Base-by-base conservation (phyloP, 495 filamentous ascomycete species). In the Chaetomium tenue region DNA sequence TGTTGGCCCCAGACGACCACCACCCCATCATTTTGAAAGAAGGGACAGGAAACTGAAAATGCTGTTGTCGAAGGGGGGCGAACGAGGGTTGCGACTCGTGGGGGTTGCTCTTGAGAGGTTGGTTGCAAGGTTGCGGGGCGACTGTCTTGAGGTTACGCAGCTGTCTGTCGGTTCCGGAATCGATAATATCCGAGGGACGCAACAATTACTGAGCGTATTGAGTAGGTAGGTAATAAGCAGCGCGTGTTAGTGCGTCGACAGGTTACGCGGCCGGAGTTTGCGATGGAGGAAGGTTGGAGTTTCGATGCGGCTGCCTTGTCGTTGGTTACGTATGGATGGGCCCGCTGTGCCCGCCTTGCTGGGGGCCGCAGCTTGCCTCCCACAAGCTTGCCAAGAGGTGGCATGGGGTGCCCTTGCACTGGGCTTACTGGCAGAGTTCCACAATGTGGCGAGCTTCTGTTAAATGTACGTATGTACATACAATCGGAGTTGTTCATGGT, bases 1-100 rank as follows among this genome's bases (percentile, higher is more conserved):
- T 90, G 72, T 88, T 88, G 71, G 79, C 78, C 75, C 78, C 80
- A 58, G 89, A 91, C 48, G 88, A 90, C 81, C 94, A 97, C 91
- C 94, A 97, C 71, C 92, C 86, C 91, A 97, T 96, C 80, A 81
- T 89, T 22, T 65, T 80, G 74, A 61, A 15, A 53, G 61, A 20
- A 33, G 9, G n/a, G 15, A 9, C 1, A 8, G 20, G 25, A 15
- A n/a, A 37, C 40, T 23, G 40, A 0, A n/a, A 25, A 18, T 16
- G 53, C 28, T 59, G 63, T 9, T n/a, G 39, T 63, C 12, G 52
- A 13, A 16, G 47, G 60, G 33, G 5, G 46, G 20, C 6, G 20
- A 15, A 33, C 13, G 30, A 40, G 25, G 16, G 13, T 2, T 33
- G n/a, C 46, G 28, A 13, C 15, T 40, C 22, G 33, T 11, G n/a